Evolutionary conservation across 2,329 filamentous ascomycete species (phyloP).

Genomic region (Lasiodiplodia gonubiensis): DNA sequence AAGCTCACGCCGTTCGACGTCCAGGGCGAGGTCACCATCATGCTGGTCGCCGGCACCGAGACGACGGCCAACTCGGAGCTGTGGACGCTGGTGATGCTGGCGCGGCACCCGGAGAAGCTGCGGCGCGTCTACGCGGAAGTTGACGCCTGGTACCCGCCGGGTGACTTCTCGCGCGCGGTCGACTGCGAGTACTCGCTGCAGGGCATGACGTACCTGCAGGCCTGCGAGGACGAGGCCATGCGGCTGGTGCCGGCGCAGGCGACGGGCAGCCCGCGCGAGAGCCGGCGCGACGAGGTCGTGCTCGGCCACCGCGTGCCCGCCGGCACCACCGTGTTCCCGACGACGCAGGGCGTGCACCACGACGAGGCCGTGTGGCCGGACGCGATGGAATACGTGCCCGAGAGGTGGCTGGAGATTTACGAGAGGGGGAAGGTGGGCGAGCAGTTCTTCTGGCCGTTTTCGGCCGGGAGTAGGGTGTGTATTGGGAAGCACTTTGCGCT

Average conservation of each 20-base stretch:
- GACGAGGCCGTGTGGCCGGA: slow-evolving; percentile 33
- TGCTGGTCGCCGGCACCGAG: slow-evolving; percentile 10
- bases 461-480: slow-evolving; percentile 10
- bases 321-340: slow-evolving; percentile 46
- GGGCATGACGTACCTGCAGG: slow-evolving; percentile 45
- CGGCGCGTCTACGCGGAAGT: not conserved
- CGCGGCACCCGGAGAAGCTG: not conserved
- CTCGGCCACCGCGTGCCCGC: slow-evolving; percentile 45
- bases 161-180: slow-evolving; percentile 40
- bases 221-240: slow-evolving; percentile 50
- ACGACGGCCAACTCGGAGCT: slow-evolving; percentile 17
- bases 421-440: slow-evolving; percentile 31
- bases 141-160: not conserved
- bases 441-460: slow-evolving; percentile 1
- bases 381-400: slow-evolving; percentile 42
- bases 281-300: slow-evolving; percentile 44
- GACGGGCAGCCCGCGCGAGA: slow-evolving; percentile 46
- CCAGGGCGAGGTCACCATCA: slow-evolving; percentile 8
- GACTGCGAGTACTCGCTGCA: slow-evolving; percentile 46
- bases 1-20: not conserved
- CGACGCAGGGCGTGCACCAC: slow-evolving; percentile 46
- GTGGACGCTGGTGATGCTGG: not conserved
- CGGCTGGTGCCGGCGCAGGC: slow-evolving; percentile 48
- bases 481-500: slow-evolving; percentile 16
- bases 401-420: slow-evolving; percentile 41